Evolutionary conservation across 768 basidiomycete species (phyloP).

Genomic region (Plicaturopsis crispa): DNA sequence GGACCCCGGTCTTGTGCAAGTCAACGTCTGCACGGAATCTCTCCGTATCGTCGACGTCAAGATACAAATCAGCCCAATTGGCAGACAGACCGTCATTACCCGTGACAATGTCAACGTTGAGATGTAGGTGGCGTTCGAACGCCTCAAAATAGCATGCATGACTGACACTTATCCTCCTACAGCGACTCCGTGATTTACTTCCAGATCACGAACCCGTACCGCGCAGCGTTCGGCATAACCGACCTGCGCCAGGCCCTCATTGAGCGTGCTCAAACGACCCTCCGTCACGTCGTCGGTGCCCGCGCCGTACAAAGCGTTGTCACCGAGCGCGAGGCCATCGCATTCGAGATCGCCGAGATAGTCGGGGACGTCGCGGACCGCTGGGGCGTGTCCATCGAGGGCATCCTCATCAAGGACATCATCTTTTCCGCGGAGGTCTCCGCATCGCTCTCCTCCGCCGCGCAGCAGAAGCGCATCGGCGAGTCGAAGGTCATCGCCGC

Average conservation of each 20-base stretch:
- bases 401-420: slow-evolving; percentile 92
- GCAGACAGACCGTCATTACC: slow-evolving; percentile 85
- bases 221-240: slow-evolving; percentile 88
- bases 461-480: slow-evolving; percentile 95
- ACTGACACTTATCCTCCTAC: too few relatives aligned
- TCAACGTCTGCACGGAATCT: slow-evolving; percentile 92
- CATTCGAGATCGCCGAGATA: slow-evolving; percentile 94
- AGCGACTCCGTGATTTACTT: slow-evolving; percentile 93
- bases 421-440: slow-evolving; percentile 89
- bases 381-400: slow-evolving; percentile 97
- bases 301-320: slow-evolving; percentile 93
- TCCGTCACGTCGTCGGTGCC: slow-evolving; percentile 95
- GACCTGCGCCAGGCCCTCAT: slow-evolving; percentile 82
- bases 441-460: slow-evolving; percentile 87
- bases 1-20: slow-evolving; percentile 84
- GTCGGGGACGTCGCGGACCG: slow-evolving; percentile 89
- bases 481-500: slow-evolving; percentile 96
- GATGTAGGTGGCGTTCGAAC: slow-evolving; percentile 54
- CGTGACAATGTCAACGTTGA: slow-evolving; percentile 95
- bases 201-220: slow-evolving; percentile 86
- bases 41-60: slow-evolving; percentile 89
- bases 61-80: slow-evolving; percentile 88
- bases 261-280: slow-evolving; percentile 87
- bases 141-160: too few relatives aligned
- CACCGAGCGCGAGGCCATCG: slow-evolving; percentile 94